Evolutionary conservation across 1,284 basidiomycete species (phyloP).

Genomic region (Peniophora sp.): DNA sequence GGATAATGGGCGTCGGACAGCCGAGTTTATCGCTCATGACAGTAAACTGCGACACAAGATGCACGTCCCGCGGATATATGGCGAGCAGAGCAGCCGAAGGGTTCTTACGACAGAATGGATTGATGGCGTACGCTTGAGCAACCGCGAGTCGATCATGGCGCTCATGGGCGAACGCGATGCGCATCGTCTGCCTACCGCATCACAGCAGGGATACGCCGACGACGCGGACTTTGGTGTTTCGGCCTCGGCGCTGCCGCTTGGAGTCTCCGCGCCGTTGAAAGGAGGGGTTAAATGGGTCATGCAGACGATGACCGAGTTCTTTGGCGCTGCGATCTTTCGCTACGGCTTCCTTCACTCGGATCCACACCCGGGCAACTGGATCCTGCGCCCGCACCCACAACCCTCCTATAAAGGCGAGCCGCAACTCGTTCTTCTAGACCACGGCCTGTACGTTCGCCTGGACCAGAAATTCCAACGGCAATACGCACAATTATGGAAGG

Average conservation of each 20-base stretch:
- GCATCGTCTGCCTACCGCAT: constrained; percentile 8
- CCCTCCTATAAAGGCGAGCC: constrained; percentile 39
- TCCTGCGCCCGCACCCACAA: constrained; percentile 67
- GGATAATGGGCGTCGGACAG: constrained; percentile 54
- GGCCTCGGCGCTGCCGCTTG: constrained; percentile 13
- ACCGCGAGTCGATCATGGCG: constrained; percentile 45
- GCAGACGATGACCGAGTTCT: constrained; percentile 77
- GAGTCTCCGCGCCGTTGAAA: constrained; percentile 28
- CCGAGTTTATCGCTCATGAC: constrained; percentile 51
- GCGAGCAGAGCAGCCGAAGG: constrained; percentile 64
- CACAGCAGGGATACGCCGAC: constrained; percentile 9
- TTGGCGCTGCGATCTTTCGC: constrained; percentile 78
- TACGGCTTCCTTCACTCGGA: constrained; percentile 86
- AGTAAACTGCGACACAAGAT: constrained; percentile 64
- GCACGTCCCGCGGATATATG: constrained; percentile 74
- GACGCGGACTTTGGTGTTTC: neutral
- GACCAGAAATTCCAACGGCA: constrained; percentile 58
- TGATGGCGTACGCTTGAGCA: constrained; percentile 72
- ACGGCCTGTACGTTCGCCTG: constrained; percentile 77
- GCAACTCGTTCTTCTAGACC: constrained; percentile 84
- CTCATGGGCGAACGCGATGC: constrained; percentile 46
- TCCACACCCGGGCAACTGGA: constrained; percentile 75
- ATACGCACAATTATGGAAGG: constrained; percentile 77
- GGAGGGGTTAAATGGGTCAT: constrained; percentile 63
- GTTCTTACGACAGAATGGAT: constrained; percentile 89